phyloP scores from a whole-genome alignment of 2,329 filamentous ascomycete species.

The Dendryphion nanum region DNA sequence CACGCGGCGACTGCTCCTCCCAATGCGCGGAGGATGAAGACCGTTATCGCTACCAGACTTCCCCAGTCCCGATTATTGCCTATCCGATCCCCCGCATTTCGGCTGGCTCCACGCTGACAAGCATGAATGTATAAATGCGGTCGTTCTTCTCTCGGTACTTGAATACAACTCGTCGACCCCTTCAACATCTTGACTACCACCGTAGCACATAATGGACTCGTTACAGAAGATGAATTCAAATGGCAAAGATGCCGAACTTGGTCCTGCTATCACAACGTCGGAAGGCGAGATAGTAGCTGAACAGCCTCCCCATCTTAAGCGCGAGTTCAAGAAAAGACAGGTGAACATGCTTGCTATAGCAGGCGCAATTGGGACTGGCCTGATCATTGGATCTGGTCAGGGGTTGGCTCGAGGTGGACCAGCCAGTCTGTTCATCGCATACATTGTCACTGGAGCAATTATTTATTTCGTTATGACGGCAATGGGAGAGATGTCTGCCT shows the following conservation, averaged over 20 bases:
- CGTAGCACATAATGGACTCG: not conserved
- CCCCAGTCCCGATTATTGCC: no score
- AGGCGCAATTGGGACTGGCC: constrained; percentile 51
- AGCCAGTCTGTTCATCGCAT: constrained; percentile 37
- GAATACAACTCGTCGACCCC: not conserved
- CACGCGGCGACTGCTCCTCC: not conserved
- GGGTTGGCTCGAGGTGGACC: constrained; percentile 33
- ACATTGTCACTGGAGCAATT: constrained; percentile 36
- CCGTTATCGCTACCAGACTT: not conserved
- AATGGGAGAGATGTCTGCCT: constrained; percentile 41
- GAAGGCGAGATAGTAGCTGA: not conserved
- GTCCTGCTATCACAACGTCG: not conserved
- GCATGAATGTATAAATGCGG: not conserved
- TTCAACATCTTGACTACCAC: not conserved
- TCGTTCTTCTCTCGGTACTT: not conserved
- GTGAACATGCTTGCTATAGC: constrained; percentile 46
- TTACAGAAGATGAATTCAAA: not conserved
- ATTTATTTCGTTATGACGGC: constrained; percentile 43
- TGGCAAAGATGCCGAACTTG: not conserved
- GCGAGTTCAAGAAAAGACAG: not conserved
- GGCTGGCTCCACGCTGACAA: not conserved
- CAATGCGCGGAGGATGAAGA: not conserved
- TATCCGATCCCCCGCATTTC: no score
- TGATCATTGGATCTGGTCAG: constrained; percentile 35
- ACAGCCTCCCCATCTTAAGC: not conserved